A percentile compares a stretch with the other conserved stretches of the same genome.
phyloP scores from a whole-genome alignment of 768 basidiomycete genomes.

The Xanthoconium purpureum region DNA sequence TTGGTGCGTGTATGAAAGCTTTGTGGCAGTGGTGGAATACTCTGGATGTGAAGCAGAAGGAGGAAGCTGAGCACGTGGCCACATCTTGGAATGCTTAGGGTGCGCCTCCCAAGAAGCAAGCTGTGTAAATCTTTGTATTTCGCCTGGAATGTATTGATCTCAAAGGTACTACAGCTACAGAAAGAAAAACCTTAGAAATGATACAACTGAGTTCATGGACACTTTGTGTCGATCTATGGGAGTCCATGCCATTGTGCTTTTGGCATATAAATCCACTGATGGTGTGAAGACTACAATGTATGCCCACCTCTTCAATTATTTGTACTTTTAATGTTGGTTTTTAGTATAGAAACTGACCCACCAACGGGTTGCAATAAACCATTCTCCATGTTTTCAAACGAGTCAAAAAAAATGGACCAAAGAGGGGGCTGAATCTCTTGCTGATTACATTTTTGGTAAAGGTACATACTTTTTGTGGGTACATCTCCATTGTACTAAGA shows the following conservation, averaged over 20 bases:
- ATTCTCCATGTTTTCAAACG: too few species aligned
- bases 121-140: not conserved
- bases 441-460: too few species aligned
- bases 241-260: not conserved
- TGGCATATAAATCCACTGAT: not conserved
- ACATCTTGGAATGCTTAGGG: not conserved
- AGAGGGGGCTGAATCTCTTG: too few species aligned
- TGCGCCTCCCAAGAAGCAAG: not conserved
- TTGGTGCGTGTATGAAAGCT: not conserved
- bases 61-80: not conserved
- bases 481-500: too few species aligned
- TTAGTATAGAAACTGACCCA: not conserved
- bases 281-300: not conserved
- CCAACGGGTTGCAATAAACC: not conserved
- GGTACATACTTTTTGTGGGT: too few species aligned
- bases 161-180: not conserved
- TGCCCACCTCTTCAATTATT: too few species aligned
- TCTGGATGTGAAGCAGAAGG: not conserved
- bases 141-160: too few species aligned
- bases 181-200: not conserved
- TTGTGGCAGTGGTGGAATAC: not conserved
- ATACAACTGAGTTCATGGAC: not conserved
- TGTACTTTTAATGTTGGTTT: too few species aligned
- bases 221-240: not conserved
- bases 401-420: too few species aligned